A percentile compares a stretch with the other conserved stretches of the same genome.
Evolutionary conservation across 225 moss, liverwort and hornwort genomes (phyloP).

Genomic region (Climacium dendroides): DNA sequence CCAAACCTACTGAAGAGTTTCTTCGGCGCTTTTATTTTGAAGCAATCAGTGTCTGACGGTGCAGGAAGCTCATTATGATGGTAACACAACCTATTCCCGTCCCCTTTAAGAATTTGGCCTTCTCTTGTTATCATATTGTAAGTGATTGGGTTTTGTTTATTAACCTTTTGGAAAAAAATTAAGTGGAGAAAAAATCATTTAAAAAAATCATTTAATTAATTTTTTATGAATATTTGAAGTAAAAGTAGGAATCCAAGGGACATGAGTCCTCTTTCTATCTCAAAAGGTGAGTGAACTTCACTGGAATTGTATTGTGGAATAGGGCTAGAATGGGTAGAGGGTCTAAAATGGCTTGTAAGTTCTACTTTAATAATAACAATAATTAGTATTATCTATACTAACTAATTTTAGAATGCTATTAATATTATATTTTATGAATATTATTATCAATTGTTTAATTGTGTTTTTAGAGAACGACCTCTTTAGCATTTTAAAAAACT

Average conservation of each 20-base stretch:
- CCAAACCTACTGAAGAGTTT: no score
- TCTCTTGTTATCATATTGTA: neutral
- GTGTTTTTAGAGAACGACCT: rapidly evolving
- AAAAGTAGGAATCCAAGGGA: neutral
- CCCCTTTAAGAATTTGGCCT: neutral
- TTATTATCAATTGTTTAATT: no score
- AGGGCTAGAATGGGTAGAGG: neutral
- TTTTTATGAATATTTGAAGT: neutral
- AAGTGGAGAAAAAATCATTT: rapidly evolving
- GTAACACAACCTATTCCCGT: neutral
- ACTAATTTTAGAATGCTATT: no score
- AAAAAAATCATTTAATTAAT: no score
- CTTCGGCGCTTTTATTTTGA: neutral
- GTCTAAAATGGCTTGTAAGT: no score
- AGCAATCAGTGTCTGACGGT: neutral
- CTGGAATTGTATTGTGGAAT: no score
- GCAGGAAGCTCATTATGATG: neutral
- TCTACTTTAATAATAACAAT: neutral
- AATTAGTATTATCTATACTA: neutral
- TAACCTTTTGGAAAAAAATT: neutral
- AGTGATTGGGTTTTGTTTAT: no score
- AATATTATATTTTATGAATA: no score
- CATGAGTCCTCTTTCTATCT: neutral
- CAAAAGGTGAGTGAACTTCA: neutral
- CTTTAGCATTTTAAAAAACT: no score